A percentile compares a stretch with the other conserved stretches of the same genome.
Evolutionary conservation across 495 filamentous ascomycete genomes (phyloP).

Genomic region (Aspergillus conjunctus): DNA sequence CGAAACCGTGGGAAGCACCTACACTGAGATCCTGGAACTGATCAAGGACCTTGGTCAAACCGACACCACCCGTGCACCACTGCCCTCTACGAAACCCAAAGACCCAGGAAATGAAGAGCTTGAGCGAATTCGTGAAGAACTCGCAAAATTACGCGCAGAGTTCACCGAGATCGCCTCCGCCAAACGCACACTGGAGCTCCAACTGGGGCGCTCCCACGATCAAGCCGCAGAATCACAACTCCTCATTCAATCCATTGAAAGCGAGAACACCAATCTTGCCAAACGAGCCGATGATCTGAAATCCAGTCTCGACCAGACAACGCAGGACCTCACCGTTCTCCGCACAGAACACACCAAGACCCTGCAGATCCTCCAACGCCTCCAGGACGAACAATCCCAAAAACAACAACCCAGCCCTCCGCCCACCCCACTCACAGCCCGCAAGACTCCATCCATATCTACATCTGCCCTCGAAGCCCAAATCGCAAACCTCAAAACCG

Average conservation of each 20-base stretch:
- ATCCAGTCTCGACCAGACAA: constrained; percentile 36
- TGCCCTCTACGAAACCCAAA: constrained; percentile 25
- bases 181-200: constrained; percentile 37
- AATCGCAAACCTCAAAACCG: constrained; percentile 41
- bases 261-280: constrained; percentile 48
- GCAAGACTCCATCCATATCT: constrained; percentile 16
- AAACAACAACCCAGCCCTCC: constrained; percentile 29
- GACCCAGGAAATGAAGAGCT: constrained; percentile 25
- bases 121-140: constrained; percentile 32
- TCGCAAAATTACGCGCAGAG: constrained; percentile 36
- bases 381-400: constrained; percentile 72
- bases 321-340: constrained; percentile 37
- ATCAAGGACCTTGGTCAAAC: constrained; percentile 43
- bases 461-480: constrained; percentile 38
- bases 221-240: constrained; percentile 46
- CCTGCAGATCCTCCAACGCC: constrained; percentile 76
- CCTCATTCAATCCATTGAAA: constrained; percentile 48
- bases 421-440: constrained; percentile 34
- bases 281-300: constrained; percentile 38
- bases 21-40: constrained; percentile 46
- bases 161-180: constrained; percentile 29
- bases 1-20: constrained; percentile 39
- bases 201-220: constrained; percentile 38
- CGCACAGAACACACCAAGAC: constrained; percentile 41
- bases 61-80: constrained; percentile 14